Percentiles rank a stretch among this genome's conserved stretches.
Conservation (phyloP, 1,284 basidiomycete genomes). For the Trichosporon ovoides region DNA sequence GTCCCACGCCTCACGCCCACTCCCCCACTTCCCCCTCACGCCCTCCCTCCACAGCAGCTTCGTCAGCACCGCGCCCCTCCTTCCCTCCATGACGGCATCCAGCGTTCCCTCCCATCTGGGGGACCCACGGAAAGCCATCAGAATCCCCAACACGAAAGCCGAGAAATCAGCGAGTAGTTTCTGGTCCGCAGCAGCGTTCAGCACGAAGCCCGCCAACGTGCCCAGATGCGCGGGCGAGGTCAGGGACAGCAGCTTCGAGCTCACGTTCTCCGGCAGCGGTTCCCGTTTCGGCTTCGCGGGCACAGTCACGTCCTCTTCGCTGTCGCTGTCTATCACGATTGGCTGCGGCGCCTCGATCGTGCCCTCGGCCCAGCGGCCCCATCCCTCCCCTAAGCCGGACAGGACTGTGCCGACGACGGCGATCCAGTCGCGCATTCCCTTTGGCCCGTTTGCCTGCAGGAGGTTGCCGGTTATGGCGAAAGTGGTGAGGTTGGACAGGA, state of each 20-base stretch:
- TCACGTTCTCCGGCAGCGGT: constrained; percentile 27
- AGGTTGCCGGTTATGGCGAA: constrained; percentile 46
- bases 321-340: constrained; percentile 11
- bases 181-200: constrained; percentile 15
- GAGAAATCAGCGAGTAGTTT: constrained; percentile 29
- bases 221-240: constrained; percentile 33
- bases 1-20: constrained; percentile 50
- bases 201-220: constrained; percentile 5
- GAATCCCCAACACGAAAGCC: constrained; percentile 41
- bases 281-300: not conserved
- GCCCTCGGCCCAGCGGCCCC: constrained; percentile 44
- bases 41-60: constrained; percentile 68
- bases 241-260: constrained; percentile 34
- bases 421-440: constrained; percentile 35
- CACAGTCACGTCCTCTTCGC: constrained; percentile 20
- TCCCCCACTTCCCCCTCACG: constrained; percentile 56
- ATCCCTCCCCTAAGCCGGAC: constrained; percentile 32
- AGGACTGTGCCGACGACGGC: constrained; percentile 34
- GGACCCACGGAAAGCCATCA: constrained; percentile 55
- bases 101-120: constrained; percentile 53
- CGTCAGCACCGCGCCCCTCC: constrained; percentile 52
- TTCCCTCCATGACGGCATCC: constrained; percentile 43
- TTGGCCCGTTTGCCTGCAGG: constrained; percentile 28
- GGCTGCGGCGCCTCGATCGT: constrained; percentile 10
- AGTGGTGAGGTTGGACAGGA: constrained; percentile 47